These are phyloP conservation scores for Dendrocalamus sinicus DNA, from an alignment of 176 grass and related monocot genomes.

Conservation along the genomic window DNA sequence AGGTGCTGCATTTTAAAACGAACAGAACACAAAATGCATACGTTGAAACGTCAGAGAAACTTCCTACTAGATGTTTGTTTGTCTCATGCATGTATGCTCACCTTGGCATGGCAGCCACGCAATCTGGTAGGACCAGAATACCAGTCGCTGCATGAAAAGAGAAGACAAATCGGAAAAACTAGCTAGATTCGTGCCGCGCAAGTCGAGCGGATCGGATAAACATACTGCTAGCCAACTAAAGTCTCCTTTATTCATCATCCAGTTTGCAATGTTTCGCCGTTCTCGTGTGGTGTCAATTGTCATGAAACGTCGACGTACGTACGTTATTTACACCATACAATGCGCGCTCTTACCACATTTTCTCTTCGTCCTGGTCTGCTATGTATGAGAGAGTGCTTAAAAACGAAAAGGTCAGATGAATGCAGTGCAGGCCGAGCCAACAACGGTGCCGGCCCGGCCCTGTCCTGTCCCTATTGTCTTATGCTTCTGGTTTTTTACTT, in stretches of 20 bases:
- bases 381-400: no score
- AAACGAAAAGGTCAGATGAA: no score
- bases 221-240: not conserved
- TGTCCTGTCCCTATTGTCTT: no score
- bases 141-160: not conserved
- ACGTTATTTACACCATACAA: not conserved
- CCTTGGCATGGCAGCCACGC: constrained; percentile 9
- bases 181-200: constrained; percentile 27
- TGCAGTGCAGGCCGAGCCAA: no score
- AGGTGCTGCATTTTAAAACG: not conserved
- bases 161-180: not conserved
- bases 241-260: not conserved
- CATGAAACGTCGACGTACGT: not conserved
- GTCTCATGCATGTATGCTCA: not conserved
- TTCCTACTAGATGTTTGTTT: not conserved
- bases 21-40: not conserved
- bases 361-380: not conserved
- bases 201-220: constrained; percentile 2
- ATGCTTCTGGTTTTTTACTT: no score
- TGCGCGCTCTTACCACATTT: not conserved
- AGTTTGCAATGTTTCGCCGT: not conserved
- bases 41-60: not conserved
- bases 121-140: not conserved
- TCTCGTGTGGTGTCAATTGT: not conserved
- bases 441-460: no score